Conservation (phyloP, 2,329 filamentous ascomycete genomes). For the Neurospora sp. region DNA sequence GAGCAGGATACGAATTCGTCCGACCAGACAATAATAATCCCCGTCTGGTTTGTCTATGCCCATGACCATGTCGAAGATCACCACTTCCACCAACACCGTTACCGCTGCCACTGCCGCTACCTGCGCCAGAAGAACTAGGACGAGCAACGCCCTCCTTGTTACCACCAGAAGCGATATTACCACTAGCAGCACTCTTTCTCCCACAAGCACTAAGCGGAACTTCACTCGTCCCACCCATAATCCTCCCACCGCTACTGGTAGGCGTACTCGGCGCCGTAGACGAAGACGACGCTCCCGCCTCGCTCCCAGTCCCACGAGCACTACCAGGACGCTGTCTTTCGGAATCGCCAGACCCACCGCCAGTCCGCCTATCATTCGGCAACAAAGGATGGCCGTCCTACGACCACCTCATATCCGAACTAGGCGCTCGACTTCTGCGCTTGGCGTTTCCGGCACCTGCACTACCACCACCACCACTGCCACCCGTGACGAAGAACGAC, state of each 20-base stretch:
- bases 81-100: background rate
- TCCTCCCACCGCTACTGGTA: background rate
- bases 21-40: background rate
- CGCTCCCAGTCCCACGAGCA: background rate
- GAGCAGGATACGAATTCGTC: background rate
- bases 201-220: background rate
- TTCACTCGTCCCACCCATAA: background rate
- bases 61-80: background rate
- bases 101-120: background rate
- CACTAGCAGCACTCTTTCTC: background rate
- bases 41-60: background rate
- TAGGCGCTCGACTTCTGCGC: constrained; percentile 15
- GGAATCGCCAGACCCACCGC: background rate
- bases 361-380: background rate
- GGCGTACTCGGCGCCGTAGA: background rate
- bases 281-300: background rate
- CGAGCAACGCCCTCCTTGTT: background rate
- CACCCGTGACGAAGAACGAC: background rate
- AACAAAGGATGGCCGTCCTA: constrained; percentile 9
- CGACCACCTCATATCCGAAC: constrained; percentile 16
- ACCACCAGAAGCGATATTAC: background rate
- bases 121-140: background rate
- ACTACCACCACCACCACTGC: background rate
- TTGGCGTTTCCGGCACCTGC: constrained; percentile 8
- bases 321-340: background rate